Percentiles rank a stretch among this genome's conserved stretches.
These are phyloP conservation scores for Pseudozyma tsukubaensis DNA, from an alignment of 1,284 basidiomycete species.

Conservation along the genomic window DNA sequence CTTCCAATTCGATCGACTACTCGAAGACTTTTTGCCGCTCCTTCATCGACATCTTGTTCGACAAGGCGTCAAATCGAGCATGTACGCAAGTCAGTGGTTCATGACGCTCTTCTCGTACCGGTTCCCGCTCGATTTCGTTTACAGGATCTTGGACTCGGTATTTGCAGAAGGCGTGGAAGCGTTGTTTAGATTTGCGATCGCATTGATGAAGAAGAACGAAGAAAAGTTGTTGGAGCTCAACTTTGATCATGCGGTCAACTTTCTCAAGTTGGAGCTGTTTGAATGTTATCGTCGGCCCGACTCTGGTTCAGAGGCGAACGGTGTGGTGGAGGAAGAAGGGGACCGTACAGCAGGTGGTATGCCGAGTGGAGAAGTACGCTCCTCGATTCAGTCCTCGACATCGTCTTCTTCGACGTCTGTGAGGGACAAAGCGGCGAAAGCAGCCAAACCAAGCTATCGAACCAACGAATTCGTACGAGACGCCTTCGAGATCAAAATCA, in stretches of 20 bases:
- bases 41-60: conserved; percentile 90
- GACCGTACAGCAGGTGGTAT: neutral
- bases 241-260: conserved; percentile 61
- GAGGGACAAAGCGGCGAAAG: neutral
- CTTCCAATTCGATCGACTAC: conserved; percentile 88
- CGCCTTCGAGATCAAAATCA: conserved; percentile 63
- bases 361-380: neutral
- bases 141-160: conserved; percentile 92
- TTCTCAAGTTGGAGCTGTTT: conserved; percentile 60
- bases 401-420: neutral
- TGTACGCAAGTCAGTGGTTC: conserved; percentile 97
- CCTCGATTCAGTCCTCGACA: neutral
- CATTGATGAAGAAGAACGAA: conserved; percentile 88
- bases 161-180: conserved; percentile 97
- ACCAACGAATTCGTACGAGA: conserved; percentile 62
- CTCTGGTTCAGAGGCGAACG: neutral
- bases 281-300: conserved; percentile 48
- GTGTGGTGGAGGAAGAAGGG: neutral
- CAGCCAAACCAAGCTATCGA: conserved; percentile 7
- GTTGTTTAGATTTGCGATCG: conserved; percentile 92
- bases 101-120: conserved; percentile 77
- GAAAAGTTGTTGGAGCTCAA: conserved; percentile 69
- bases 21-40: conserved; percentile 91
- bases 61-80: conserved; percentile 87
- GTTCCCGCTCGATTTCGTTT: conserved; percentile 94